Conservation (phyloP, 2,329 filamentous ascomycete genomes). For the Leptographium wingfieldii region DNA sequence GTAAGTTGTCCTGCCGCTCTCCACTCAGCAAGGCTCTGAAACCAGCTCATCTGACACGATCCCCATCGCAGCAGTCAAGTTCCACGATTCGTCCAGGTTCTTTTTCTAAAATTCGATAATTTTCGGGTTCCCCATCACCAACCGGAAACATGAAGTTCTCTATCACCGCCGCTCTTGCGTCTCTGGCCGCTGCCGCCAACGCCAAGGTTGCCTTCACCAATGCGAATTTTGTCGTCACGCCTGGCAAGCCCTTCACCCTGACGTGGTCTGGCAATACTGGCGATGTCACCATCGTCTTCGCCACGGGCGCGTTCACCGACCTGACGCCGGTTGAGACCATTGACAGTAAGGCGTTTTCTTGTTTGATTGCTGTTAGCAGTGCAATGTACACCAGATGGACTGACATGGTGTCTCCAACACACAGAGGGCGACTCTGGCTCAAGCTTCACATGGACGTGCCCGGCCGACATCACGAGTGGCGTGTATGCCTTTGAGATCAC, state of each 20-base stretch:
- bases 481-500: slow-evolving; percentile 33
- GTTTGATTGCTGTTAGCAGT: background rate
- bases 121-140: background rate
- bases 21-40: too few relatives aligned
- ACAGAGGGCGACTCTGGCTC: slow-evolving; percentile 21
- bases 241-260: slow-evolving; percentile 29
- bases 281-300: slow-evolving; percentile 29
- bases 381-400: background rate
- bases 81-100: background rate
- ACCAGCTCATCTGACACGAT: too few relatives aligned
- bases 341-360: slow-evolving; percentile 20
- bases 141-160: slow-evolving; percentile 25
- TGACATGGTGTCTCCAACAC: background rate
- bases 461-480: slow-evolving; percentile 23
- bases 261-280: slow-evolving; percentile 28
- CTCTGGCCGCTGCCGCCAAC: slow-evolving; percentile 21
- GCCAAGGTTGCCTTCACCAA: slow-evolving; percentile 21
- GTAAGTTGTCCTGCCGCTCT: background rate
- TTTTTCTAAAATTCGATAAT: background rate
- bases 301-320: slow-evolving; percentile 23
- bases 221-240: slow-evolving; percentile 17
- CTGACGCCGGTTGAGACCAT: slow-evolving; percentile 24
- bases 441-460: slow-evolving; percentile 27
- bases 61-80: background rate
- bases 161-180: slow-evolving; percentile 20